Evolutionary conservation across 2,329 filamentous ascomycete species (phyloP), one percentile per base, ranked within the genome.

Genomic region (Colletotrichum abscissum): DNA sequence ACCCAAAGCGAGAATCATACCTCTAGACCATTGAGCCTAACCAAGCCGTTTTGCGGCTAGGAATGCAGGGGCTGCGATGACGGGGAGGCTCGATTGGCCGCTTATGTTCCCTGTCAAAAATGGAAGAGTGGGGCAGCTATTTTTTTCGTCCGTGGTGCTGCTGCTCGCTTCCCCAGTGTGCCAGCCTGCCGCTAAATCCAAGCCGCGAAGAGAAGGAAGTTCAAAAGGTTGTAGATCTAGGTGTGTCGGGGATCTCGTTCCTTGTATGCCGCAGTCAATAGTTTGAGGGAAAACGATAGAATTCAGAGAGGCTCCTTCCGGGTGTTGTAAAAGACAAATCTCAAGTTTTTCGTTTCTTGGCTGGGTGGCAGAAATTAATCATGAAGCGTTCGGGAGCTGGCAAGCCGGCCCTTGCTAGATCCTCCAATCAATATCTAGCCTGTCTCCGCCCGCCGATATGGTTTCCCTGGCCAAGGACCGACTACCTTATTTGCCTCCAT

Each of bases 1-100:
- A 72, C 79, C 79, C 79, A 80, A 80, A 80, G 78, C 78, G 77
- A 79, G 79, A 80, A 80, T 80, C 79, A 80, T 80, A 80, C 79
- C 78, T 77, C 79, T 80, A 80, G 79, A 80, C 79, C 79, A 80
- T 77, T 75, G 73, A 76, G 75, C 77, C 78, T 24, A 22, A 16
- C 55, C 35, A 14, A 46, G n/a, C 38, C 52, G 8, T 22, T 30
- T n/a, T 38, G 14, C 46, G 42, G 46, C 42, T 16, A 42, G 49
- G 52, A 55, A 35, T 46, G 54, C 33, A 63, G 12, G 52, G 30
- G 30, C 19, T 63, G 33, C n/a, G 70, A 30, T 69, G 70, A 4
- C 33, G 19, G 14, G 19, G 8, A 22, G 0, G 2, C 2, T 11
- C 11, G n/a, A 6, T 46, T 42, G 9, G 26, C 19, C 16, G n/a